Evolutionary conservation across 331 rosid species (phyloP), one percentile per base, ranked within the genome.

Genomic region (Cydonia oblonga): DNA sequence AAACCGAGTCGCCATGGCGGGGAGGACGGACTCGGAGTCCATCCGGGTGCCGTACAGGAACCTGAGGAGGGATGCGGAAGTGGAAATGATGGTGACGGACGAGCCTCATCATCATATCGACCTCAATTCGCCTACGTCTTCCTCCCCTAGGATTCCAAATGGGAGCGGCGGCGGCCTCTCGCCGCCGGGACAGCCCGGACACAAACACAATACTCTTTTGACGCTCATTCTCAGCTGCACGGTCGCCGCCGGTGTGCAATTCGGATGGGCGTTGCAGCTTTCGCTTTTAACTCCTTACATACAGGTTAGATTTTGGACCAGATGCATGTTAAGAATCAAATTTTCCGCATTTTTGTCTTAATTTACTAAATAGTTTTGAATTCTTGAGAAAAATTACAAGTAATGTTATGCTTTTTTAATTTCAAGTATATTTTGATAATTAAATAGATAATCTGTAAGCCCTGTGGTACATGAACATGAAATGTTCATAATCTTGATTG

Each of bases 201-300:
- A 53, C 40, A 85, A 77, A 46, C 71, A 79, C 25, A 44, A 30
- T 19, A 82, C 87, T 57, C 56, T 89, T 74, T 28, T 79, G 42
- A 68, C 76, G 49, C 85, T 95, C 25, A 77, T 95, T 81, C 97
- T 95, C 69, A 89, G 96, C 67, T 95, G 97, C 79, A 91, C 96
- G 69, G 86, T 95, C 51, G 98, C 98, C 54, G 98, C 97, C 22
- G 98, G 98, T 4, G 98, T 93, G 61, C 98, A 93, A 68, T 93
- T 93, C 49, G 98, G 98, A 18, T 93, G 98, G 98, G 98, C 98
- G 64, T 82, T 93, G 78, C 98, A 93, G 77, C 98, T 93, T 60
- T 95, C 97, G 64, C 96, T 91, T 33, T 78, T 95, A 58, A 95
- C 96, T 67, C 98, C 98, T 2, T 95, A 95, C 64, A 81, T 91